Conservation (phyloP, 1,139 yeast genomes). For the Scheffersomyces lignicola region DNA sequence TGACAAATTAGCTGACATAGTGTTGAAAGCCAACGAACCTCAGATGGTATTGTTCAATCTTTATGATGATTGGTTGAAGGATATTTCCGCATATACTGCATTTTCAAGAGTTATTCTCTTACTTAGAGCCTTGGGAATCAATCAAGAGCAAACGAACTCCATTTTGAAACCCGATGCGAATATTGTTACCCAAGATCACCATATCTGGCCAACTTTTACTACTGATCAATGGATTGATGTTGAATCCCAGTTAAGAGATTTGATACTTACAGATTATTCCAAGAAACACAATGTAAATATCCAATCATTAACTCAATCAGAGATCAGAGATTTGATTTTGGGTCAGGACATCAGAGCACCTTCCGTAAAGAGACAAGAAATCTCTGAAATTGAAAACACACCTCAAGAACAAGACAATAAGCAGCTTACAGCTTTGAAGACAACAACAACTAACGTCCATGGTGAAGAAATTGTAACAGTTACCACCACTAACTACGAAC, state of each 20-base stretch:
- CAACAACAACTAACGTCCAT: conserved; percentile 85
- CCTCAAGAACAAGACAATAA: conserved; percentile 35
- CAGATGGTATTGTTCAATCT: conserved; percentile 88
- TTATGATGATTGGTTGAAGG: conserved; percentile 91
- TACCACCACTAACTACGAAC: conserved; percentile 88
- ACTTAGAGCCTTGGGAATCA: conserved; percentile 76
- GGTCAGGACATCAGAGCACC: conserved; percentile 96
- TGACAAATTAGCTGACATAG: conserved; percentile 77
- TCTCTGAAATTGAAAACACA: conserved; percentile 70
- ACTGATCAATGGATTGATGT: conserved; percentile 92
- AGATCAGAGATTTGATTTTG: conserved; percentile 87
- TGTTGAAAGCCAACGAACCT: conserved; percentile 85
- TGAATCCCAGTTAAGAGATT: conserved; percentile 83
- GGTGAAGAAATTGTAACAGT: conserved; percentile 96
- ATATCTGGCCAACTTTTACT: conserved; percentile 88
- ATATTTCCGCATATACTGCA: conserved; percentile 87
- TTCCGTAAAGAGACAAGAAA: conserved; percentile 72
- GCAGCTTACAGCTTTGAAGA: conserved; percentile 74
- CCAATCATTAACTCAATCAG: conserved; percentile 86
- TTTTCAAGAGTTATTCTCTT: conserved; percentile 83
- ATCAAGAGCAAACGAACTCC: conserved; percentile 72
- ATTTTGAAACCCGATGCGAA: conserved; percentile 76
- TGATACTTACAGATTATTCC: conserved; percentile 83
- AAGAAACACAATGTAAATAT: conserved; percentile 83
- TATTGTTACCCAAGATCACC: conserved; percentile 70